Conservation (phyloP, 2,329 filamentous ascomycete genomes). For the Penicillium freii region DNA sequence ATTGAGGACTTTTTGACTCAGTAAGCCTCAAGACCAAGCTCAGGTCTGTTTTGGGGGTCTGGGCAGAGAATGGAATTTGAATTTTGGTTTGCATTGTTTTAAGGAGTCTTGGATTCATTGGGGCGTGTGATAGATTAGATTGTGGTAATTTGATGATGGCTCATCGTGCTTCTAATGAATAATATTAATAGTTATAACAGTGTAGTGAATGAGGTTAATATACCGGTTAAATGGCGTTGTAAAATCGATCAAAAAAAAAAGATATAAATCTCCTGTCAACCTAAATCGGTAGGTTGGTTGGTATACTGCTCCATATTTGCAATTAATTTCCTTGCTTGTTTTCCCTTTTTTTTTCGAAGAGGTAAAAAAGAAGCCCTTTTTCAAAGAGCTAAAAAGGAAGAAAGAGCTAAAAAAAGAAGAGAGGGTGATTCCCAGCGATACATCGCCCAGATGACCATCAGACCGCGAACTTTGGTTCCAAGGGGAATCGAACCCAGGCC, state of each 20-base stretch:
- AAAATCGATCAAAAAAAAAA: background rate
- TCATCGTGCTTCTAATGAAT: background rate
- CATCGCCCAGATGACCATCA: too few relatives aligned
- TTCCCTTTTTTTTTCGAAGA: too few relatives aligned
- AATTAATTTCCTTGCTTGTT: too few relatives aligned
- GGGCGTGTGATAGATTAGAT: background rate
- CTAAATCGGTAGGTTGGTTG: too few relatives aligned
- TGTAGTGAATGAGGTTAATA: background rate
- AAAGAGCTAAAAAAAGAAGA: too few relatives aligned
- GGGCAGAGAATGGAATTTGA: background rate
- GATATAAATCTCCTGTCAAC: too few relatives aligned
- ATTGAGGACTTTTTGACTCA: slow-evolving; percentile 67
- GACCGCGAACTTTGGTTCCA: too few relatives aligned
- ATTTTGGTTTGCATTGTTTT: background rate
- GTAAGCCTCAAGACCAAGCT: slow-evolving; percentile 16
- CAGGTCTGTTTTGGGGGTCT: background rate
- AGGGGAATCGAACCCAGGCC: too few relatives aligned
- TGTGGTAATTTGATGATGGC: background rate
- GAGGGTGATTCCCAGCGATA: too few relatives aligned
- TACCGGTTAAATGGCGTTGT: background rate
- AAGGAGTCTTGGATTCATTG: background rate
- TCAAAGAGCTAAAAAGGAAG: too few relatives aligned
- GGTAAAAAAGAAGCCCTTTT: too few relatives aligned
- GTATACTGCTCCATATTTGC: too few relatives aligned
- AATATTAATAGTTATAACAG: background rate